Base-by-base conservation (phyloP, 345 rosid species). In the Cardiospermum halicacabum region DNA sequence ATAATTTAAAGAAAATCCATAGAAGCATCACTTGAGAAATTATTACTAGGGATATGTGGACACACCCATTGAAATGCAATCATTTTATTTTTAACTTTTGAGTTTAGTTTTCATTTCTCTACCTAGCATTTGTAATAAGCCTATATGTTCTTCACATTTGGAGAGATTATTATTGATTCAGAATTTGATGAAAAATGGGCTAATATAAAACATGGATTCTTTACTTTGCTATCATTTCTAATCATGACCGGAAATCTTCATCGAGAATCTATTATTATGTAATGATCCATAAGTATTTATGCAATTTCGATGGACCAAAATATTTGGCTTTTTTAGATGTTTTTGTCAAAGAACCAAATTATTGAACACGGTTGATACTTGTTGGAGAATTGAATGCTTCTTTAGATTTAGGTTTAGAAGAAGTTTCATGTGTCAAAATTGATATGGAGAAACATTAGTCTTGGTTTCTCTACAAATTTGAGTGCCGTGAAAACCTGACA, bases 1-100 rank as follows among this genome's bases (percentile, higher is more conserved):
- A 63, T 40, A 50, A 34, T 19, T 47, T 55, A 64, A 37, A 43
- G 50, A 54, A 66, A 51, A 72, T 6, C 57, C 37, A 26, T 55
- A 19, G 45, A 72, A 58, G 53, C 64, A 71, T 50, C 61, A 55
- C 64, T 40, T 53, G 7, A n/a, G 75, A 62, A 69, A 72, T 76
- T 60, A 78, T 74, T 75, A 64, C 47, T 11, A 25, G 62, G 61
- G 56, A 28, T 43, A 54, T 62, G 58, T 75, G 69, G 78, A 59
- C 47, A 64, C 64, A 54, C 22, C 43, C 39, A 42, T 7, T 16
- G 62, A 48, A 60, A 18, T 56, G 49, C 56, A 76, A 71, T 73
- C 64, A 75, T 82, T 64, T 36, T 42, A 36, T 48, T 15, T 59
- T 15, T 59, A 21, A 18, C 62, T 61, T 55, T 61, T 32, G 6